Percentiles rank a stretch among this genome's conserved stretches.
These are phyloP conservation scores for Xylariaceae sp. DNA, from an alignment of 2,329 filamentous ascomycete genomes.

Conservation along the genomic window DNA sequence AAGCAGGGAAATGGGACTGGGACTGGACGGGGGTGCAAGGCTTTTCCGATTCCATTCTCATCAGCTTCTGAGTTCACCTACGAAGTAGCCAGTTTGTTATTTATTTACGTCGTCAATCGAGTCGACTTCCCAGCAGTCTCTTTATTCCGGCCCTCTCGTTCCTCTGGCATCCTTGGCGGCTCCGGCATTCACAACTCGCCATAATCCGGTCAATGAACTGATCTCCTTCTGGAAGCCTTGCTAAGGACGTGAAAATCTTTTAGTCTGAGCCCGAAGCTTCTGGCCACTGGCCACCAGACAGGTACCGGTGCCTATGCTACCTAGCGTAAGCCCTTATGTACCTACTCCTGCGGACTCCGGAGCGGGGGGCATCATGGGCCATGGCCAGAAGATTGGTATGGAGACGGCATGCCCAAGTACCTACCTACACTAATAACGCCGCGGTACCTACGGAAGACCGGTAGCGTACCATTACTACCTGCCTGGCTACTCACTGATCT, in stretches of 20 bases:
- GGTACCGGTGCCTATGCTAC: background rate
- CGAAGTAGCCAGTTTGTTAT: background rate
- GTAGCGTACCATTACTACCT: background rate
- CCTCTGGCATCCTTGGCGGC: background rate
- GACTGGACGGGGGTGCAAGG: background rate
- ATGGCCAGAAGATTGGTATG: background rate
- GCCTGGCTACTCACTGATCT: background rate
- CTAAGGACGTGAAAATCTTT: background rate
- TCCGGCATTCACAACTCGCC: background rate
- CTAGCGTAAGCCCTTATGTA: background rate
- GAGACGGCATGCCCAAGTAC: background rate
- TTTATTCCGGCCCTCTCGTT: slow-evolving; percentile 3
- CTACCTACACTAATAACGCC: background rate
- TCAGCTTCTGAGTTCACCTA: background rate
- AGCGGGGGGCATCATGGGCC: background rate
- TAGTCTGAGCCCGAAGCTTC: background rate
- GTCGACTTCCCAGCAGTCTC: slow-evolving; percentile 10
- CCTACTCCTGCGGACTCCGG: background rate
- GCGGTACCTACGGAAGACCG: background rate
- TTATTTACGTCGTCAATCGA: slow-evolving; percentile 13
- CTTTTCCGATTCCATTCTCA: background rate
- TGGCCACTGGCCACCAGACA: background rate
- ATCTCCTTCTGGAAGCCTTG: background rate
- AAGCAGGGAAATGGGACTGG: slow-evolving; percentile 9
- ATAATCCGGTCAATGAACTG: background rate